A percentile compares a stretch with the other conserved stretches of the same genome.
These are phyloP conservation scores for Cryphonectria parasitica DNA, from an alignment of 2,329 filamentous ascomycete species.

Conservation along the genomic window DNA sequence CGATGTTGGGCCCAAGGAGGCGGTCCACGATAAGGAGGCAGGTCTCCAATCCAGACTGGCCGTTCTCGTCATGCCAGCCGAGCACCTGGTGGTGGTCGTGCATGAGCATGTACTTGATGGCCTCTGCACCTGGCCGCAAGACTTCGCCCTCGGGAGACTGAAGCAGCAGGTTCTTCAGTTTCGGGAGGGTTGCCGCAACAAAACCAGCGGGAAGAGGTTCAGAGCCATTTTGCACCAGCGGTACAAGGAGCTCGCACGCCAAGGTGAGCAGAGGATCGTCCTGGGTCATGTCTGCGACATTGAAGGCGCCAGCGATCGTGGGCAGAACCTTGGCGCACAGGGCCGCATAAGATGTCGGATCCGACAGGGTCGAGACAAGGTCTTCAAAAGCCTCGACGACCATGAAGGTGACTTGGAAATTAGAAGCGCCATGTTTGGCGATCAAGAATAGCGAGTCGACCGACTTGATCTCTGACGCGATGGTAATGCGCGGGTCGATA, in stretches of 20 bases:
- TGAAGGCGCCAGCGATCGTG: constrained; percentile 84
- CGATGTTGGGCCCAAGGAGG: constrained; percentile 79
- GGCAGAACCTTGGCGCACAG: constrained; percentile 87
- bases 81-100: constrained; percentile 92
- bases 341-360: constrained; percentile 70
- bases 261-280: constrained; percentile 79
- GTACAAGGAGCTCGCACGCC: constrained; percentile 80
- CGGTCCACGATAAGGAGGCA: constrained; percentile 91
- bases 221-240: constrained; percentile 79
- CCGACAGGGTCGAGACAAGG: constrained; percentile 71
- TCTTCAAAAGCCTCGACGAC: constrained; percentile 92
- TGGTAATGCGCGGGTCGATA: constrained; percentile 74
- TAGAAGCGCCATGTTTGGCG: constrained; percentile 83
- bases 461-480: constrained; percentile 73
- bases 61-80: constrained; percentile 78
- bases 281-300: constrained; percentile 82
- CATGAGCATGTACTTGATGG: constrained; percentile 85
- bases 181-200: constrained; percentile 82
- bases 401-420: constrained; percentile 88
- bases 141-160: constrained; percentile 85
- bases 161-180: constrained; percentile 81
- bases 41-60: constrained; percentile 84
- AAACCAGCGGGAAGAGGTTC: constrained; percentile 87
- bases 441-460: constrained; percentile 85
- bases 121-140: constrained; percentile 81